These are phyloP conservation scores for Aureobasidium leucospermi DNA, from an alignment of 2,329 filamentous ascomycete genomes.

Conservation along the genomic window DNA sequence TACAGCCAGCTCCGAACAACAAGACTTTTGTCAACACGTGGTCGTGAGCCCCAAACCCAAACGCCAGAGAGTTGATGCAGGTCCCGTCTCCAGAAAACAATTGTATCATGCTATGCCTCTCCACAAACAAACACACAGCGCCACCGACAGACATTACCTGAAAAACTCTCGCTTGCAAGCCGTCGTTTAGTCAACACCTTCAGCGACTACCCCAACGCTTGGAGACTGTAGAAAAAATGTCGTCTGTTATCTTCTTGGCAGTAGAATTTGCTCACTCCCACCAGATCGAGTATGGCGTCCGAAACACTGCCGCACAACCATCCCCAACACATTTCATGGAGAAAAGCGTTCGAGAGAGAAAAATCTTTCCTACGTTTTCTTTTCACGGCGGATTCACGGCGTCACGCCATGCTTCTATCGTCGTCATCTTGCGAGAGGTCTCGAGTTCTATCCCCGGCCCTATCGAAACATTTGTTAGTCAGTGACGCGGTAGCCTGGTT, in stretches of 20 bases:
- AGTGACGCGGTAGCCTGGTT: not conserved
- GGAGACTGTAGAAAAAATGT: not conserved
- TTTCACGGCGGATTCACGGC: slow-evolving; percentile 13
- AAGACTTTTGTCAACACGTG: slow-evolving; percentile 4
- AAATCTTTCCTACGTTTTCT: not conserved
- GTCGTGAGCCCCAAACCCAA: slow-evolving; percentile 1
- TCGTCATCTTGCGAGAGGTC: slow-evolving; percentile 1
- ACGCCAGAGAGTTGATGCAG: slow-evolving; percentile 10
- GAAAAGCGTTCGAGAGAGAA: not conserved
- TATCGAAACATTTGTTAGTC: slow-evolving; percentile 1
- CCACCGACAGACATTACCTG: not conserved
- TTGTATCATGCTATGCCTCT: not conserved
- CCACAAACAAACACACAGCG: slow-evolving; percentile 3
- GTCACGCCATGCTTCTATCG: slow-evolving; percentile 2
- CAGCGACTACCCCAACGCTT: not conserved
- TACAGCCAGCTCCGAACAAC: not conserved
- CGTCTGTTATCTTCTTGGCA: slow-evolving; percentile 8
- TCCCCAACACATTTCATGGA: slow-evolving; percentile 10
- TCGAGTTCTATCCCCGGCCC: not conserved
- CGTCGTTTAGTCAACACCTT: not conserved
- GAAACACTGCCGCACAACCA: slow-evolving; percentile 12
- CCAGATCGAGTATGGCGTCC: slow-evolving; percentile 9
- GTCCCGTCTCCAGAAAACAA: slow-evolving; percentile 1
- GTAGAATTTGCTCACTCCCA: slow-evolving; percentile 10
- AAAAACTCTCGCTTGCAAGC: not conserved